These are phyloP conservation scores for Quercus ilex DNA, from an alignment of 306 rosid genomes.

Conservation along the genomic window DNA sequence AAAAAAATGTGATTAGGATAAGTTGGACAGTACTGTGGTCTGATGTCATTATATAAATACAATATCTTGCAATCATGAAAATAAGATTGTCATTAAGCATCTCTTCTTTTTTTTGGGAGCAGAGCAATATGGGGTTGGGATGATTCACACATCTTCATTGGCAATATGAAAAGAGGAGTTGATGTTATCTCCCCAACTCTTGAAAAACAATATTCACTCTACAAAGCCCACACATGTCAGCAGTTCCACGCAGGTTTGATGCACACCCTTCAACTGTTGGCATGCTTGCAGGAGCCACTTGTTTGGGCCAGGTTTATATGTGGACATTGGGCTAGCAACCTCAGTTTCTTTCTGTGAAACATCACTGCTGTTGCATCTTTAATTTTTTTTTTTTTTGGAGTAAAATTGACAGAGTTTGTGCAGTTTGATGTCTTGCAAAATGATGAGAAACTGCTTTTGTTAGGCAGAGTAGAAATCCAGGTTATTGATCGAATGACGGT, in stretches of 20 bases:
- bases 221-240: conserved; percentile 53
- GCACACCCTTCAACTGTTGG: conserved; percentile 47
- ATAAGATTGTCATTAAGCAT: background rate
- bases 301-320: conserved; percentile 49
- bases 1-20: too few relatives aligned
- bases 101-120: background rate
- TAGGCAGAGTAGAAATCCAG: background rate
- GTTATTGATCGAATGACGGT: too few relatives aligned
- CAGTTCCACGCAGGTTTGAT: conserved; percentile 78
- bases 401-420: background rate
- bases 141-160: too few relatives aligned
- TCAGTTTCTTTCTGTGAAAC: background rate
- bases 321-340: conserved; percentile 26
- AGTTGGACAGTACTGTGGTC: too few relatives aligned
- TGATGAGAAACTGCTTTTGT: background rate
- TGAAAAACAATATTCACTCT: conserved; percentile 33
- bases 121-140: conserved; percentile 36
- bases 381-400: background rate
- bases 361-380: background rate
- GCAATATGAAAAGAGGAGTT: too few relatives aligned
- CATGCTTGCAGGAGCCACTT: conserved; percentile 44
- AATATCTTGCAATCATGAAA: background rate
- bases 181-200: conserved; percentile 11
- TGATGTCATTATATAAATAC: background rate
- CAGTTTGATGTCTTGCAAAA: background rate